Evolutionary conservation across 805 yeast species (phyloP), one percentile per base, ranked within the genome.

Genomic region (Metschnikowia corniflorae): DNA sequence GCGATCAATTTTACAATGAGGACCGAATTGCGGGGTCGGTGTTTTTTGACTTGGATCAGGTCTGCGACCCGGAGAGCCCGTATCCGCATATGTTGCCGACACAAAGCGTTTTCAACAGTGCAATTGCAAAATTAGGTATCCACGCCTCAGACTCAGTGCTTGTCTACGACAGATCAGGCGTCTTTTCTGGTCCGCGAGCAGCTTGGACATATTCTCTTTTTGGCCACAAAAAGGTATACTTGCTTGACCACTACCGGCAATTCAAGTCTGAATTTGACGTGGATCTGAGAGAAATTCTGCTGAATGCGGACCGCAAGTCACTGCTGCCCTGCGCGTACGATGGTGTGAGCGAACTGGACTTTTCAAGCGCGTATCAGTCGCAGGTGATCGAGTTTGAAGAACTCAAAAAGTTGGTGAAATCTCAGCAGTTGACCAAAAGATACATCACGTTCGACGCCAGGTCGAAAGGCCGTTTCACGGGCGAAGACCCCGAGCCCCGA

Each of bases 21-120:
- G 78, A 72, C 35, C 73, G 97, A 43, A 62, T 85, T 24, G 30
- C 38, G 5, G 19, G 24, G 5, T 35, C 51, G 15, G 46, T 37
- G 7, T 49, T 49, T 32, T 49, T 45, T 28, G 53, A 49, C 27
- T 34, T 49, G 39, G 52, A 49, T 31, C 33, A 33, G 15, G 45
- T 43, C 3, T 37, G 44, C 17, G 29, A 84, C 44, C 60, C 59
- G 2, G 40, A 61, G 0, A 79, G 86, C 10, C 65, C 73, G 13
- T 89, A 74, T 53, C 97, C 98, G 2, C 97, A 93, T 53, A 93
- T 89, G 97, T 68, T 89, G 9, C 97, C 97, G 2, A 59, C 70
- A 6, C 55, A 65, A 18, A 63, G 61, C 1, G 70, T 67, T 3
- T 91, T 87, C 59, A 75, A 76, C 34, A 31, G 51, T 5, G 71